A percentile compares a stretch with the other conserved stretches of the same genome.
Evolutionary conservation across 495 filamentous ascomycete species (phyloP).

Genomic region (Haplographium delicatum): DNA sequence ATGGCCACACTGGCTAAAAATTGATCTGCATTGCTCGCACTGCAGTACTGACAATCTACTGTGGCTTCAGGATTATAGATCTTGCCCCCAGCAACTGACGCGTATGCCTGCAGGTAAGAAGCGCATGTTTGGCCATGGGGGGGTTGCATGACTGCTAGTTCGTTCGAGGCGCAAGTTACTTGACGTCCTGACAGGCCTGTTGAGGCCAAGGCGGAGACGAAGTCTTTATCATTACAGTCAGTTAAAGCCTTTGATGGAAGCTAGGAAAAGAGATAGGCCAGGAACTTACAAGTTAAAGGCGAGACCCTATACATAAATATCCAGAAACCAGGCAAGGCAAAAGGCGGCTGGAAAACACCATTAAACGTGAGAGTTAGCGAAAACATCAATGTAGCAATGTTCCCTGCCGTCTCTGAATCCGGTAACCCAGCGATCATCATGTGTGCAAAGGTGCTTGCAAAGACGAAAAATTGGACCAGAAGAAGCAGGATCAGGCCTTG

Average conservation of each 20-base stretch:
- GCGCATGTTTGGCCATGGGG: slow-evolving; percentile 48
- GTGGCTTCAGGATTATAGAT: slow-evolving; percentile 50
- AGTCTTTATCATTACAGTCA: slow-evolving; percentile 26
- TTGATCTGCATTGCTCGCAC: slow-evolving; percentile 52
- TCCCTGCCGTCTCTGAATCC: slow-evolving; percentile 50
- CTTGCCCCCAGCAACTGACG: slow-evolving; percentile 38
- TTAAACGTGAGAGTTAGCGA: slow-evolving; percentile 57
- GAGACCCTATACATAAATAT: slow-evolving; percentile 80
- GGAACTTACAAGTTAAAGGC: slow-evolving; percentile 53
- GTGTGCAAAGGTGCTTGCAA: slow-evolving; percentile 65
- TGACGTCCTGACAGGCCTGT: slow-evolving; percentile 40
- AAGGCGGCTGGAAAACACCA: slow-evolving; percentile 63
- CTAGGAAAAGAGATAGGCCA: not conserved
- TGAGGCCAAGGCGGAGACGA: slow-evolving; percentile 46
- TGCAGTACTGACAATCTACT: slow-evolving; percentile 56
- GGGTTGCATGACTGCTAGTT: slow-evolving; percentile 54
- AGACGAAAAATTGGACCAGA: slow-evolving; percentile 59
- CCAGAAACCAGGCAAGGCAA: slow-evolving; percentile 66
- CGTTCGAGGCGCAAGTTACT: slow-evolving; percentile 57
- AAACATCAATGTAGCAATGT: slow-evolving; percentile 56
- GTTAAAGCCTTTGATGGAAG: not conserved
- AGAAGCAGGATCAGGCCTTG: slow-evolving; percentile 48
- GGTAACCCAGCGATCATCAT: slow-evolving; percentile 45
- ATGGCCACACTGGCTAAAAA: slow-evolving; percentile 52
- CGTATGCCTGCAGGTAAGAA: slow-evolving; percentile 50